These are phyloP conservation scores for Metarhizium sp. DNA, from an alignment of 2,329 filamentous ascomycete species.

Conservation along the genomic window DNA sequence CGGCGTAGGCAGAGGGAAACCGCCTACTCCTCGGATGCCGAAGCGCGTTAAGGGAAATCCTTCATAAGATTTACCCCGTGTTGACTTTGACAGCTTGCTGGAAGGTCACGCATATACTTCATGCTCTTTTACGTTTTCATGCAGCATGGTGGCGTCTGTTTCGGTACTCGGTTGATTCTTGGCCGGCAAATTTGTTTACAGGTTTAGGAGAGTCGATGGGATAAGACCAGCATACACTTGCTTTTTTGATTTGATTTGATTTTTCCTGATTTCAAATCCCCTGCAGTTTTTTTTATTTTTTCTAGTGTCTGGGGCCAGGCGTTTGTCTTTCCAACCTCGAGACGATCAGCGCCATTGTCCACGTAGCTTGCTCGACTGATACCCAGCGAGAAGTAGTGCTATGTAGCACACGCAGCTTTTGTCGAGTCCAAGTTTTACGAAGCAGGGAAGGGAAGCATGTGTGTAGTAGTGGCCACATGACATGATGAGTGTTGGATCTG, in stretches of 20 bases:
- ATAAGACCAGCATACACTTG: not conserved
- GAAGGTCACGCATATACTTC: constrained; percentile 6
- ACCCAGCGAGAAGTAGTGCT: constrained; percentile 6
- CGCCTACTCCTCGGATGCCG: constrained; percentile 46
- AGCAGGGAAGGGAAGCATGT: not conserved
- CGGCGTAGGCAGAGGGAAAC: constrained; percentile 42
- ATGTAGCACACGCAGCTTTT: not conserved
- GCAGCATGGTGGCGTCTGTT: constrained; percentile 27
- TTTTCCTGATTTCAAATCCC: constrained; percentile 7
- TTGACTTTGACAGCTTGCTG: not conserved
- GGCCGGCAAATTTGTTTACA: constrained; percentile 1
- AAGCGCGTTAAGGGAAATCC: constrained; percentile 44
- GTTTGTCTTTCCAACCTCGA: constrained; percentile 1
- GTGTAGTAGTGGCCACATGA: not conserved
- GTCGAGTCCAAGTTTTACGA: constrained; percentile 4
- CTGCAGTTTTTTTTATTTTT: constrained; percentile 2
- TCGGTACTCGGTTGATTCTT: constrained; percentile 13
- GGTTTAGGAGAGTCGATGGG: constrained; percentile 8
- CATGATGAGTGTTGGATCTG: not conserved
- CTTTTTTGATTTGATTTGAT: not conserved
- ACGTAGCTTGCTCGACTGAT: constrained; percentile 8
- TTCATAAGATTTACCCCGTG: constrained; percentile 13
- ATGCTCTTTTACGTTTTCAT: constrained; percentile 21
- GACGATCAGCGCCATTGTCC: not conserved
- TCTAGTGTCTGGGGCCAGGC: constrained; percentile 10